Base-by-base conservation (phyloP, 2,329 filamentous ascomycete genomes). In the Ceratocystis smalleyi region DNA sequence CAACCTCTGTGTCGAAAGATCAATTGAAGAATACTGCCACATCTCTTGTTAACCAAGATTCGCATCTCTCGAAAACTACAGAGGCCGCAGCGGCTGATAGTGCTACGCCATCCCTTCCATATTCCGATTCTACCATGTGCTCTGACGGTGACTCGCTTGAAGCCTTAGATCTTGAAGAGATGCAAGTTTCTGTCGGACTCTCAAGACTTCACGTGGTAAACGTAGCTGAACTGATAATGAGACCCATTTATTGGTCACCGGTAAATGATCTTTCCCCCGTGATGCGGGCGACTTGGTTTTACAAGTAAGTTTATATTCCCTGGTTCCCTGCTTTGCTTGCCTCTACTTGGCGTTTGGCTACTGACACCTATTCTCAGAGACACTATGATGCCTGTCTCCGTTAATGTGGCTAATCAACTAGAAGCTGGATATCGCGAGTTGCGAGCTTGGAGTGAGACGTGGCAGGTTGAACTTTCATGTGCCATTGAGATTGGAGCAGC, bases 221-320 rank as follows among this genome's bases (percentile, higher is more conserved):
- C 65, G 79, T 97, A 69, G 91, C 92, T 24, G 82, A 82, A 63
- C 76, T 95, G 43, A 81, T 89, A 70, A 95, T 99, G 91, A 89
- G 91, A 73, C 94, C 94, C 0, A 96, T 97, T 66, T 99, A 99
- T 72, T 99, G 94, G 94, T 91, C 87, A 19, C 92, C 94, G 6
- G 81, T 97, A 40, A 91, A 95, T 70, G 94, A 97, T 71, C 82
- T 95, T 40, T 87, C 89, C 5, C 79, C 85, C 43, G 91, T 97
- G 1, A 80, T 87, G 65, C 81, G 94, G 68, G 91, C 88, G 0
- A 97, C 92, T 0, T 99, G 94, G 94, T 99, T 99, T 73, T 97
- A 97, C 74, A 88, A 87, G 76, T 81, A 71, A 65, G 73, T 67
- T 3, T 45, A 32, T 5, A 17, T 8, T 24, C 19, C 19, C 12